Conservation (phyloP, 345 rosid genomes). For the Salix udensis region DNA sequence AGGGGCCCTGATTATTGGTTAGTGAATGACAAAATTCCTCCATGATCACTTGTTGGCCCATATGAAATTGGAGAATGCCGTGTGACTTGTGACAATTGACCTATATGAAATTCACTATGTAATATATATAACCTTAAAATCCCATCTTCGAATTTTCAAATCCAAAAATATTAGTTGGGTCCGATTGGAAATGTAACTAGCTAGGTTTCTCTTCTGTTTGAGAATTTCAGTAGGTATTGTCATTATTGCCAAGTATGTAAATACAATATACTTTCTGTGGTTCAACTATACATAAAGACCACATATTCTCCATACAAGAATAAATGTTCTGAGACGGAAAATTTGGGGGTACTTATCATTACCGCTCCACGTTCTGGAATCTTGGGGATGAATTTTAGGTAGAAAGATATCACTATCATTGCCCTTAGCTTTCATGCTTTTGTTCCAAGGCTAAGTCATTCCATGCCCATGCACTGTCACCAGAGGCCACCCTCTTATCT, state of each 20-base stretch:
- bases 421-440: slow-evolving; percentile 37
- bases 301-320: neutral
- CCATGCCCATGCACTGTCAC: slow-evolving; percentile 51
- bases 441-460: slow-evolving; percentile 39
- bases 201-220: neutral
- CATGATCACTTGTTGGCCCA: neutral
- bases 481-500: slow-evolving; percentile 21
- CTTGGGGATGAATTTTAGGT: slow-evolving; percentile 39
- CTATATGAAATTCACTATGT: neutral
- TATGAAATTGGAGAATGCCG: neutral
- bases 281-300: neutral
- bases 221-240: neutral
- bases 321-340: neutral
- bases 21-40: neutral
- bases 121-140: neutral
- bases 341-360: neutral
- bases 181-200: too few relatives aligned
- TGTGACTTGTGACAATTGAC: neutral
- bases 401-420: slow-evolving; percentile 41
- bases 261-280: neutral
- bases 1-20: neutral
- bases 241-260: neutral
- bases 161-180: too few relatives aligned
- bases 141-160: neutral
- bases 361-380: slow-evolving; percentile 3